Conservation (phyloP, 768 basidiomycete genomes). For the Galerina sulciceps region DNA sequence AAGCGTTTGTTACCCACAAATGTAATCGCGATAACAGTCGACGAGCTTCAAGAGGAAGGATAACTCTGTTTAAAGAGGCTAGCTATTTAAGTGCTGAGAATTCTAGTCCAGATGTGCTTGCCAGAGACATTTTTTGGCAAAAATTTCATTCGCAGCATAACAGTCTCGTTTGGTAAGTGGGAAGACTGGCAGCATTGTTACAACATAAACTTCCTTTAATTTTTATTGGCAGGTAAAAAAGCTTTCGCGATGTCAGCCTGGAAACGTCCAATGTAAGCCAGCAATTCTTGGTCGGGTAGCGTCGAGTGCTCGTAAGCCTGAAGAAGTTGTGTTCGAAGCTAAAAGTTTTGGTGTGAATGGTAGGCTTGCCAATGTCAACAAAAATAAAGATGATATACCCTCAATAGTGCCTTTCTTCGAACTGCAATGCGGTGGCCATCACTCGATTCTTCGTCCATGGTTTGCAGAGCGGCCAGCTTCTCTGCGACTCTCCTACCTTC, state of each 20-base stretch:
- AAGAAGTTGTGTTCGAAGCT: slow-evolving; percentile 76
- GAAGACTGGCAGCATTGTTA: too few species aligned
- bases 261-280: slow-evolving; percentile 66
- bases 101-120: too few species aligned
- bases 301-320: slow-evolving; percentile 77
- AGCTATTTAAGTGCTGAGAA: too few species aligned
- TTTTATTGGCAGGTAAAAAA: slow-evolving; percentile 30
- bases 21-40: slow-evolving; percentile 4
- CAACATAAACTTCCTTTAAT: too few species aligned
- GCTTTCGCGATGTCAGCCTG: slow-evolving; percentile 72
- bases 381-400: slow-evolving; percentile 44
- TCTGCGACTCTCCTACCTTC: slow-evolving; percentile 68
- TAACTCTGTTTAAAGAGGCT: neutral
- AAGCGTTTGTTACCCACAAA: slow-evolving; percentile 5
- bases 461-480: slow-evolving; percentile 60
- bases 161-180: too few species aligned
- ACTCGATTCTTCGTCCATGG: slow-evolving; percentile 62
- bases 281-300: slow-evolving; percentile 72
- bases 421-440: slow-evolving; percentile 58
- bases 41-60: neutral
- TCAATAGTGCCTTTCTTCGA: slow-evolving; percentile 70
- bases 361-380: neutral
- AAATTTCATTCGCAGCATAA: too few species aligned
- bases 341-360: neutral
- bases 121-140: too few species aligned